phyloP scores from a whole-genome alignment of 192 early-diverging fungal genomes.

The Entomortierella chlamydospora region DNA sequence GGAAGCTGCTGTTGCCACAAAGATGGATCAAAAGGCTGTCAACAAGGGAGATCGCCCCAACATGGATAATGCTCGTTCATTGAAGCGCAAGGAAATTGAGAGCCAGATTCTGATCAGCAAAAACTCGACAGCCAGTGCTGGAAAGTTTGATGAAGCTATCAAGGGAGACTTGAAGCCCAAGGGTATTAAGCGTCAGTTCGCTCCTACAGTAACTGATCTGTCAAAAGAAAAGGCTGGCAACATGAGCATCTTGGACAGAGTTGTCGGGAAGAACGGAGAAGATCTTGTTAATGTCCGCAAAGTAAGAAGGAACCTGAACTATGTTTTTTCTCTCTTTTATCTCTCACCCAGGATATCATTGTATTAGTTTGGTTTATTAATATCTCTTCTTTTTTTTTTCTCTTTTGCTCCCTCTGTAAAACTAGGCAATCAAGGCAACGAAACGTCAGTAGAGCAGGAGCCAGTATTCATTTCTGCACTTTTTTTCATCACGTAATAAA shows the following conservation, averaged over 20 bases:
- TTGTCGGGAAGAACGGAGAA: conserved; percentile 67
- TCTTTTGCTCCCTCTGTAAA: neutral
- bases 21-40: conserved; percentile 62
- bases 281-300: conserved; percentile 66
- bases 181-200: conserved; percentile 78
- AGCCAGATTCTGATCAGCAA: conserved; percentile 80
- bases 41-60: conserved; percentile 57
- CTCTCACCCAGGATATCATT: neutral
- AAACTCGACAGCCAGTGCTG: conserved; percentile 88
- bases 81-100: conserved; percentile 82
- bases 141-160: conserved; percentile 89
- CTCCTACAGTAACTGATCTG: conserved; percentile 65
- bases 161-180: conserved; percentile 89
- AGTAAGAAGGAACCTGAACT: conserved; percentile 22
- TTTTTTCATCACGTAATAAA: conserved; percentile 36
- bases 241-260: conserved; percentile 76
- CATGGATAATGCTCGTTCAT: conserved; percentile 64
- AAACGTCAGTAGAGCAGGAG: conserved; percentile 36
- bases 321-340: neutral
- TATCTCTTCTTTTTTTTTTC: neutral
- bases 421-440: conserved; percentile 48
- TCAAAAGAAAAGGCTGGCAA: conserved; percentile 77
- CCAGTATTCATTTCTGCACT: conserved; percentile 18
- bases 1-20: conserved; percentile 72
- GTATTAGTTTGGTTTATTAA: neutral